A percentile compares a stretch with the other conserved stretches of the same genome.
Evolutionary conservation across 768 basidiomycete genomes (phyloP).

Genomic region (Gelatoporia subvermispora): DNA sequence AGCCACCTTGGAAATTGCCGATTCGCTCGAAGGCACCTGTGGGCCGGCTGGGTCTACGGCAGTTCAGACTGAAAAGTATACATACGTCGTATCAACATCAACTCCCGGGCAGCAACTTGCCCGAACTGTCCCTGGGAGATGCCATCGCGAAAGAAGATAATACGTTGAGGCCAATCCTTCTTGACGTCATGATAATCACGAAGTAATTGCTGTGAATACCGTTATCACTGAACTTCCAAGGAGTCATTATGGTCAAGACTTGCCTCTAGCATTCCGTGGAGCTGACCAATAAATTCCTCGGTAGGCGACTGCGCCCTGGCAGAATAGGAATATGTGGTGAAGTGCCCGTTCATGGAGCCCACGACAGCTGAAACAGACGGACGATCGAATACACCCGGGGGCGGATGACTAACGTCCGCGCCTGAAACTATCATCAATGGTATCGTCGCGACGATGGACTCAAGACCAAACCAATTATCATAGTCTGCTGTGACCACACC

Average conservation of each 20-base stretch:
- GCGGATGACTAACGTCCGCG: conserved; percentile 52
- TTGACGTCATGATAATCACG: not conserved
- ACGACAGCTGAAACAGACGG: conserved; percentile 61
- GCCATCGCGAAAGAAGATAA: conserved; percentile 35
- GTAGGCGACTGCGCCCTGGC: conserved; percentile 24
- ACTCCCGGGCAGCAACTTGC: conserved; percentile 24
- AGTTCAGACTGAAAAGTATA: not conserved
- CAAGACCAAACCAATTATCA: conserved; percentile 17
- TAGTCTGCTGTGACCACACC: conserved; percentile 9
- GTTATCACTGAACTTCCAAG: not conserved
- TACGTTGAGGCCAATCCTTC: conserved; percentile 6
- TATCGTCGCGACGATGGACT: conserved; percentile 13
- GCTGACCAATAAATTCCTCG: conserved; percentile 25
- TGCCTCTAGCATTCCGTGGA: conserved; percentile 28
- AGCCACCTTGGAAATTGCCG: conserved; percentile 39
- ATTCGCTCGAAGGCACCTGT: not conserved
- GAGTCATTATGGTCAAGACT: conserved; percentile 1
- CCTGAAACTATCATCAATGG: conserved; percentile 14
- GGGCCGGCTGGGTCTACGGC: not conserved
- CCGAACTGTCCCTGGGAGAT: conserved; percentile 49
- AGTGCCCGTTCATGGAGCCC: conserved; percentile 42
- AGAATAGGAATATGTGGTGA: conserved; percentile 37
- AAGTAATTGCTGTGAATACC: not conserved
- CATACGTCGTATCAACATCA: not conserved
- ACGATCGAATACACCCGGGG: conserved; percentile 42